Percentiles rank a stretch among this genome's conserved stretches.
phyloP scores from a whole-genome alignment of 2,329 filamentous ascomycete species.

The Stachybotrys elegans region DNA sequence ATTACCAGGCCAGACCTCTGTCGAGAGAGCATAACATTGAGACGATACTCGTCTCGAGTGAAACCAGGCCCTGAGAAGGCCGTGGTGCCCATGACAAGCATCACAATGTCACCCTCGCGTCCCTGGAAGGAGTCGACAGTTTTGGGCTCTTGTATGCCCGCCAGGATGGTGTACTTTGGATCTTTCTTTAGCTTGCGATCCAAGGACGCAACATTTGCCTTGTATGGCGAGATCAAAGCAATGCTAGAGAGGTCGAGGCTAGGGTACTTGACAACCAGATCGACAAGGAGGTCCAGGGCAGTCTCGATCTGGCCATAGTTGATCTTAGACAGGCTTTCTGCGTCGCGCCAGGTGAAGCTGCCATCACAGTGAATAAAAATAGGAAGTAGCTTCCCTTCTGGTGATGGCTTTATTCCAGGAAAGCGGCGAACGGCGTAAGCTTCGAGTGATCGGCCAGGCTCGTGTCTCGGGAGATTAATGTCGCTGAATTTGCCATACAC shows the following conservation, averaged over 20 bases:
- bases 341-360: conserved; percentile 1
- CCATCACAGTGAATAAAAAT: conserved; percentile 15
- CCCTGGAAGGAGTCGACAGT: conserved; percentile 18
- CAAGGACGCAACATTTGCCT: conserved; percentile 9
- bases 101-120: conserved; percentile 14
- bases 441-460: conserved; percentile 39
- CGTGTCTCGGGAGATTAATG: conserved; percentile 49
- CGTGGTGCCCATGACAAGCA: conserved; percentile 14
- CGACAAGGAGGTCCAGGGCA: conserved; percentile 10
- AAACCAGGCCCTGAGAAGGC: conserved; percentile 10
- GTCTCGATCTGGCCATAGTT: conserved; percentile 10
- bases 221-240: conserved; percentile 11
- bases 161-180: conserved; percentile 5
- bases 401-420: neutral
- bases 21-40: conserved; percentile 15
- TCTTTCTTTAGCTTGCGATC: neutral
- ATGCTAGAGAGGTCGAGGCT: conserved; percentile 6
- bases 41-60: conserved; percentile 9
- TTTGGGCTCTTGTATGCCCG: conserved; percentile 5
- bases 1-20: conserved; percentile 11
- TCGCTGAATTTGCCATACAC: conserved; percentile 18
- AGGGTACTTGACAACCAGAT: conserved; percentile 8
- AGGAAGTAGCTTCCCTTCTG: conserved; percentile 5
- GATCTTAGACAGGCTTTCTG: conserved; percentile 4
- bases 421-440: conserved; percentile 3